Evolutionary conservation across 2,329 filamentous ascomycete genomes (phyloP).

Genomic region (Penicillium polonicum): DNA sequence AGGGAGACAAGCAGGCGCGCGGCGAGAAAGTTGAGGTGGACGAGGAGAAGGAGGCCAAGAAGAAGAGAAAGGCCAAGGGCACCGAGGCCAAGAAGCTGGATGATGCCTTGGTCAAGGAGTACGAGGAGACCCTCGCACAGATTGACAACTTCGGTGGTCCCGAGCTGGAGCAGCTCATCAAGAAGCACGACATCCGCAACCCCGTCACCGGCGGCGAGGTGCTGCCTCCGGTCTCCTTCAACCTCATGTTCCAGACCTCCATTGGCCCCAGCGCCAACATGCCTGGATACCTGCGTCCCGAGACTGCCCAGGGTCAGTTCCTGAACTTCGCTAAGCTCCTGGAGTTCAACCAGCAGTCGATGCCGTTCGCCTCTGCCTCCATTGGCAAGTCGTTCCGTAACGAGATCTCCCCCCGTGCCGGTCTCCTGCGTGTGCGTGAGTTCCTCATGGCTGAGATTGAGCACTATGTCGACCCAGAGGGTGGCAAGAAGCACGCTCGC

Average conservation of each 20-base stretch:
- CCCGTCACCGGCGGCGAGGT: conserved; percentile 75
- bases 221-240: conserved; percentile 82
- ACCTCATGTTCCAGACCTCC: conserved; percentile 96
- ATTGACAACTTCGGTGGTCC: conserved; percentile 94
- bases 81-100: conserved; percentile 79
- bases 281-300: conserved; percentile 81
- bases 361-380: conserved; percentile 96
- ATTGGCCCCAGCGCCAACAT: conserved; percentile 91
- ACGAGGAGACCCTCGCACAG: conserved; percentile 85
- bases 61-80: conserved; percentile 81
- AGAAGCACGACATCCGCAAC: conserved; percentile 87
- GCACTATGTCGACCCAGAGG: conserved; percentile 92
- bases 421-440: conserved; percentile 89
- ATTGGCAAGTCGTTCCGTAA: conserved; percentile 99
- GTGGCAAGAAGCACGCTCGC: conserved; percentile 89
- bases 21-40: conserved; percentile 67
- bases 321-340: conserved; percentile 94
- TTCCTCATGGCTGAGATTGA: conserved; percentile 99
- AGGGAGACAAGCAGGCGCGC: conserved; percentile 89
- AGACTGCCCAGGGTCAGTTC: conserved; percentile 98
- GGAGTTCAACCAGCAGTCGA: conserved; percentile 90
- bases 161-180: conserved; percentile 82
- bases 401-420: conserved; percentile 90
- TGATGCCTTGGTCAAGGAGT: conserved; percentile 81
- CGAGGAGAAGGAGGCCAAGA: conserved; percentile 79